Evolutionary conservation across 2,329 filamentous ascomycete species (phyloP), one percentile per base, ranked within the genome.

Genomic region (Lachnellula arida): DNA sequence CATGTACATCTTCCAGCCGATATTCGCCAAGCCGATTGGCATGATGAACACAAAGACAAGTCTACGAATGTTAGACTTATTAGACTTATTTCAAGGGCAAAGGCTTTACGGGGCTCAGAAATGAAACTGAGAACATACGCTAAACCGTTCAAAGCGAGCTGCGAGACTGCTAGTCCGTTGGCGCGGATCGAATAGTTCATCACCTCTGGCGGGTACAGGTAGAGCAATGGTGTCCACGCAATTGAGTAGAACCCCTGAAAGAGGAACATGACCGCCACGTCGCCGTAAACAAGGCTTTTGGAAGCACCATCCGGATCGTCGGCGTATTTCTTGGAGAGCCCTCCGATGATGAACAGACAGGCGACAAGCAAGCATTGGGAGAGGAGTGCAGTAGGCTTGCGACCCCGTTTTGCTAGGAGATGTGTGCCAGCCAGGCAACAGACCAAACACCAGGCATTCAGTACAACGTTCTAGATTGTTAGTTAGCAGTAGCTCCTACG

Each of bases 331-430:
- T 80, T 80, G 5, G 76, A 75, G 4, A 82, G 65, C 1, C 73
- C 77, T 1, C 78, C 78, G 44, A 81, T 76, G 51, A 80, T 71
- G 59, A 80, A 80, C 1, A 81, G 72, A 35, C 74, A 78, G 23
- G 73, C 55, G 8, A 73, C 69, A 6, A 77, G 64, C 9, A 74
- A 59, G 12, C 54, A 53, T 56, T 76, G 67, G 0, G 73, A 75
- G n/a, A 74, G 54, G 9, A 76, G 62, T 2, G 75, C 75, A 1
- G 73, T 75, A 2, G 72, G 69, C 58, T 76, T 78, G 11, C 78
- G 73, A 9, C 78, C 77, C 72, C 74, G 75, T 28, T 50, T 65
- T 6, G 73, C 71, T 0, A 69, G 67, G 4, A 78, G 65, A 2
- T 74, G 70, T 1, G 76, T 79, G 0, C 77, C 78, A 2, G 63